Evolutionary conservation across 192 early-diverging fungal species (phyloP).

Genomic region (Coemansia asiatica): DNA sequence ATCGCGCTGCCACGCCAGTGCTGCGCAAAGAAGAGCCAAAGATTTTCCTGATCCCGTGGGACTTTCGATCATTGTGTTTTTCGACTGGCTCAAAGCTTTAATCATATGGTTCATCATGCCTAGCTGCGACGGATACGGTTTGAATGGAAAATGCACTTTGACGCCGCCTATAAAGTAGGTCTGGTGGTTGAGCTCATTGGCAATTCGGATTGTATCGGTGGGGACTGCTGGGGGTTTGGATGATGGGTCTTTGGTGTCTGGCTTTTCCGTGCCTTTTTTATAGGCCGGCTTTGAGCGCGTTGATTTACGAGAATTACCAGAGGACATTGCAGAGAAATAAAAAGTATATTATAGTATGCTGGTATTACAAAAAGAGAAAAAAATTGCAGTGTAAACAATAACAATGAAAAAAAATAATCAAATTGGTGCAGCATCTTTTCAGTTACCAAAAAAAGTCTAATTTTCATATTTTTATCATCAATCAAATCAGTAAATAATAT

Average conservation of each 20-base stretch:
- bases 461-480: no score
- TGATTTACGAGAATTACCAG: no score
- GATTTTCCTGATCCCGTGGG: slow-evolving; percentile 83
- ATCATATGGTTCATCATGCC: slow-evolving; percentile 68
- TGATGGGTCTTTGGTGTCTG: no score
- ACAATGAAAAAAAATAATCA: no score
- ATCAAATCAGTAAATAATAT: no score
- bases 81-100: slow-evolving; percentile 47
- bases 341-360: no score
- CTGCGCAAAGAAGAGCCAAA: slow-evolving; percentile 67
- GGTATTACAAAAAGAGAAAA: no score
- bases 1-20: slow-evolving; percentile 63
- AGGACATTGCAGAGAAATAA: no score
- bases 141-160: slow-evolving; percentile 64
- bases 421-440: no score
- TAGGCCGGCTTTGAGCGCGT: no score
- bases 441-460: no score
- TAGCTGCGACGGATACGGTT: slow-evolving; percentile 66
- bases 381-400: no score
- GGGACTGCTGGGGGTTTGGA: background rate
- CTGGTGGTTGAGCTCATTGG: slow-evolving; percentile 1
- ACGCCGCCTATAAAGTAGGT: slow-evolving; percentile 55
- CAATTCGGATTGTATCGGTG: slow-evolving; percentile 7
- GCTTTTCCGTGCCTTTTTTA: background rate
- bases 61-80: slow-evolving; percentile 71